These are phyloP conservation scores for Gonapodya sp. DNA, from an alignment of 192 early-diverging fungal species.

Conservation along the genomic window DNA sequence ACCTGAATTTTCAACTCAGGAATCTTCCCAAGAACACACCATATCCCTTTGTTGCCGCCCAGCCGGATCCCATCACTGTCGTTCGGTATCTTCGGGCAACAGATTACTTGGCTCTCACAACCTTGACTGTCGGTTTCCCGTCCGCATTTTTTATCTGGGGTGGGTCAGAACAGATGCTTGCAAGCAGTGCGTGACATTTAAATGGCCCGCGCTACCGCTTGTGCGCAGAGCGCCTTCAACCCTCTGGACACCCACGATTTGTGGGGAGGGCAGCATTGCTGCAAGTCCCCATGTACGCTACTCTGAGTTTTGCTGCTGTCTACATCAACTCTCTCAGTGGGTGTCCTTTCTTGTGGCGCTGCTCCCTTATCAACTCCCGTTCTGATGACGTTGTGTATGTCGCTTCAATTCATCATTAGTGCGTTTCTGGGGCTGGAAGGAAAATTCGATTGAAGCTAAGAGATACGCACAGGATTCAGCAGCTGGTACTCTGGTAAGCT, in stretches of 20 bases:
- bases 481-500: background rate
- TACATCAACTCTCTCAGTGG: background rate
- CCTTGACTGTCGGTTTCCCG: background rate
- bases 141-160: slow-evolving; percentile 1
- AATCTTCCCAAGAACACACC: slow-evolving; percentile 2
- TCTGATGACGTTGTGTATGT: background rate
- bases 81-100: background rate
- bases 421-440: slow-evolving; percentile 11
- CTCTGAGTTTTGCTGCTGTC: background rate
- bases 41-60: background rate
- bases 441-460: background rate
- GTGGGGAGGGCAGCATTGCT: background rate
- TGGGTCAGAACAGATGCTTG: background rate
- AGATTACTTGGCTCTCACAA: background rate
- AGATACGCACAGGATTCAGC: background rate
- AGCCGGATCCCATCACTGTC: slow-evolving; percentile 7
- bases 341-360: background rate
- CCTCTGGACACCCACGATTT: slow-evolving; percentile 9
- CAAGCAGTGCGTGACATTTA: background rate
- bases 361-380: background rate
- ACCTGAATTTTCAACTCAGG: too few species aligned
- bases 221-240: background rate
- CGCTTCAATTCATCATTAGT: background rate
- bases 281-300: background rate
- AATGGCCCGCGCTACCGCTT: background rate